Evolutionary conservation across 306 rosid species (phyloP).

Genomic region (Quercus dentata): DNA sequence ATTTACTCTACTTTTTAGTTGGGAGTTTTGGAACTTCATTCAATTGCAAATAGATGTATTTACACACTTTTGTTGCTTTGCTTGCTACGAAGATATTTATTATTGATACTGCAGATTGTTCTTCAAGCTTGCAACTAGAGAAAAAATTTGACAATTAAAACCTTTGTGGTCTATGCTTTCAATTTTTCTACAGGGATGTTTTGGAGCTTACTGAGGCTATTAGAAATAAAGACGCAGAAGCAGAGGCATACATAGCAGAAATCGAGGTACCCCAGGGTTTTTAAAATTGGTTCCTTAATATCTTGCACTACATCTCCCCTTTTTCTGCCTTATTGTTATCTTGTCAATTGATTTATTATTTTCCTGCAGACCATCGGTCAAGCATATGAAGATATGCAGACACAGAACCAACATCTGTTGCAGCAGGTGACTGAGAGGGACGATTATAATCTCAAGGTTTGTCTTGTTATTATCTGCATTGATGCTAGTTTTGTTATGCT

Average conservation of each 20-base stretch:
- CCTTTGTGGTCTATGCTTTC: constrained; percentile 8
- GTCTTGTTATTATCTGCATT: constrained; percentile 23
- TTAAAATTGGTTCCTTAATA: constrained; percentile 5
- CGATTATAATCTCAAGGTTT: constrained; percentile 89
- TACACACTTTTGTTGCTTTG: not conserved
- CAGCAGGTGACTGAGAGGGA: constrained; percentile 93
- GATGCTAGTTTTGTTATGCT: not conserved
- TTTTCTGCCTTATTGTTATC: constrained; percentile 4
- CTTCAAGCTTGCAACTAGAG: not conserved
- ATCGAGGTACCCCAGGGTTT: constrained; percentile 62
- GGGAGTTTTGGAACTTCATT: not conserved
- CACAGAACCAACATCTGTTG: constrained; percentile 84
- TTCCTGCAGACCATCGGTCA: constrained; percentile 86
- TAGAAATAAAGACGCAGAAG: constrained; percentile 76
- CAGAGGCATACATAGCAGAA: constrained; percentile 91
- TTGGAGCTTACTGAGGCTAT: constrained; percentile 83
- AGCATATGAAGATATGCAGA: constrained; percentile 99
- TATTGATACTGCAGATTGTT: not conserved
- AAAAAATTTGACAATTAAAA: not conserved
- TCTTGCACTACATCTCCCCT: not conserved
- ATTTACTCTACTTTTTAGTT: not conserved
- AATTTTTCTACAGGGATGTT: constrained; percentile 50
- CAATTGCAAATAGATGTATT: not conserved
- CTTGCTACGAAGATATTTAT: not conserved
- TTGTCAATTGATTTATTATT: constrained; percentile 11